Evolutionary conservation across 768 basidiomycete species (phyloP).

Genomic region (Baorangia bicolor): DNA sequence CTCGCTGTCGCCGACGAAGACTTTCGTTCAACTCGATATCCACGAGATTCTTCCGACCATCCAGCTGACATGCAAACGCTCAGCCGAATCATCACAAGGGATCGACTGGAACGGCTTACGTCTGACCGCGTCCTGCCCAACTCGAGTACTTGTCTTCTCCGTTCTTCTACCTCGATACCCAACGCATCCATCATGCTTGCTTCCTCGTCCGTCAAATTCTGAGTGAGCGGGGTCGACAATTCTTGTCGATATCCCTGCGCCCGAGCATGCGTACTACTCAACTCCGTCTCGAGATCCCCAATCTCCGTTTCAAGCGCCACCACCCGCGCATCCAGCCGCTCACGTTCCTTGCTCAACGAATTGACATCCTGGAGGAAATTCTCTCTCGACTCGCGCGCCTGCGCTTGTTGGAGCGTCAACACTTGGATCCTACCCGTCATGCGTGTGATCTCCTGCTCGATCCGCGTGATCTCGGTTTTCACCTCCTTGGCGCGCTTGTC

Average conservation of each 20-base stretch:
- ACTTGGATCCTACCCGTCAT: slow-evolving; percentile 73
- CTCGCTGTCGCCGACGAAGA: slow-evolving; percentile 75
- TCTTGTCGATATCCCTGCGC: slow-evolving; percentile 66
- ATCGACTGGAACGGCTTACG: slow-evolving; percentile 42
- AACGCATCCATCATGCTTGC: slow-evolving; percentile 61
- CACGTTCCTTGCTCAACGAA: slow-evolving; percentile 63
- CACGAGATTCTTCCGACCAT: slow-evolving; percentile 72
- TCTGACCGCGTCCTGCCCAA: slow-evolving; percentile 66
- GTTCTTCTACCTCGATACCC: slow-evolving; percentile 71
- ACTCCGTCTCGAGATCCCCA: slow-evolving; percentile 72
- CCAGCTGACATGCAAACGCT: slow-evolving; percentile 37
- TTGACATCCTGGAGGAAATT: slow-evolving; percentile 61
- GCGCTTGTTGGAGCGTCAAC: slow-evolving; percentile 63
- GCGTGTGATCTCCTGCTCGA: slow-evolving; percentile 87
- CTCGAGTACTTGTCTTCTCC: slow-evolving; percentile 69
- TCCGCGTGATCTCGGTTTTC: slow-evolving; percentile 59
- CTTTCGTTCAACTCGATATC: slow-evolving; percentile 95
- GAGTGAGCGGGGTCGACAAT: slow-evolving; percentile 69
- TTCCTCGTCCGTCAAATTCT: slow-evolving; percentile 73
- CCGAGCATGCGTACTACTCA: slow-evolving; percentile 60
- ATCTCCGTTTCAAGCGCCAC: slow-evolving; percentile 63
- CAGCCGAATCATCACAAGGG: not conserved
- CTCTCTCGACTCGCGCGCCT: slow-evolving; percentile 67
- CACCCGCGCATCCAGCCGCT: slow-evolving; percentile 61
- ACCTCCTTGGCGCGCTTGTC: slow-evolving; percentile 67